Conservation (phyloP, 352 stramenopile genomes). For the Pythium pyrilobum region DNA sequence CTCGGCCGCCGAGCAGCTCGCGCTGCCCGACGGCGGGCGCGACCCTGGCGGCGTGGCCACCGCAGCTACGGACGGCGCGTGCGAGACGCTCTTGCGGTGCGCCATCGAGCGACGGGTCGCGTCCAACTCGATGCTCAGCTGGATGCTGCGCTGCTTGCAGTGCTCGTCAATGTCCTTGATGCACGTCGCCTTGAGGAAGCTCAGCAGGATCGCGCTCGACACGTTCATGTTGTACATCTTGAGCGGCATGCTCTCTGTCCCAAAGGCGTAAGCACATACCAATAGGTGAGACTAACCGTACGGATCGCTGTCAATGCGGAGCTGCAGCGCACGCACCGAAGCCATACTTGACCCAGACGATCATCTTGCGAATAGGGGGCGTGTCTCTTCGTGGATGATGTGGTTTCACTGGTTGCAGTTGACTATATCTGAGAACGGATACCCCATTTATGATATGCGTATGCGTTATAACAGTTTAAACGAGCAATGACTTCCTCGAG, state of each 20-base stretch:
- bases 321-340: constrained; percentile 39
- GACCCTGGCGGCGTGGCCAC: neutral
- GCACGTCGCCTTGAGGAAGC: constrained; percentile 63
- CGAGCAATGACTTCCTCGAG: too few species aligned
- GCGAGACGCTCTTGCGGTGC: constrained; percentile 10
- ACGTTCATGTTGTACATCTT: constrained; percentile 83
- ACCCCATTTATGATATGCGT: neutral
- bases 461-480: too few species aligned
- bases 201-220: constrained; percentile 58
- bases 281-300: neutral
- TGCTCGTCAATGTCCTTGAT: constrained; percentile 60
- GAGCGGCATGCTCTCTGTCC: constrained; percentile 36
- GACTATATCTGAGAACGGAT: neutral
- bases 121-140: constrained; percentile 71
- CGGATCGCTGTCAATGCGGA: neutral
- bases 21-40: constrained; percentile 9
- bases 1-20: neutral
- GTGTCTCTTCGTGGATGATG: constrained; percentile 16
- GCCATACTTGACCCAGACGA: constrained; percentile 82
- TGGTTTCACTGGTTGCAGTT: constrained; percentile 8
- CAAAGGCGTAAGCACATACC: constrained; percentile 2
- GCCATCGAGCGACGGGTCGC: constrained; percentile 34
- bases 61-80: neutral
- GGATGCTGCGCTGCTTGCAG: constrained; percentile 73
- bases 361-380: constrained; percentile 21